A percentile compares a stretch with the other conserved stretches of the same genome.
These are phyloP conservation scores for Coemansia sp. DNA, from an alignment of 192 early-diverging fungal species.

Conservation along the genomic window DNA sequence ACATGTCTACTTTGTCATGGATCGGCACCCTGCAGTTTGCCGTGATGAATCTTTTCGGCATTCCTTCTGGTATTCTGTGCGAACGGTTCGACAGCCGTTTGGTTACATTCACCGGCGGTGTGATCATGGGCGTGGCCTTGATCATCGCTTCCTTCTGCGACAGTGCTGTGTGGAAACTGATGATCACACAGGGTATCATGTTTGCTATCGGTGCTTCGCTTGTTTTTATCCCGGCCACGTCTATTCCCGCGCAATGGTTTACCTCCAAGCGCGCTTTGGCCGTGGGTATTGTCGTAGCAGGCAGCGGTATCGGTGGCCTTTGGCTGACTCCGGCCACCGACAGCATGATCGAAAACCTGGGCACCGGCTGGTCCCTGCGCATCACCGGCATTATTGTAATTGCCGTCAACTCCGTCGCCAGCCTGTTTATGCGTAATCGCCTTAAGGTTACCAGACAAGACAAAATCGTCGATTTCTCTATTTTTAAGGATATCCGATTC, in stretches of 20 bases:
- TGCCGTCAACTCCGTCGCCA: slow-evolving; percentile 13
- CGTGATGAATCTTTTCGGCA: slow-evolving; percentile 32
- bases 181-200: slow-evolving; percentile 70
- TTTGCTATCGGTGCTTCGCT: slow-evolving; percentile 68
- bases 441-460: slow-evolving; percentile 10
- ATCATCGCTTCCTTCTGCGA: slow-evolving; percentile 33
- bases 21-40: slow-evolving; percentile 39
- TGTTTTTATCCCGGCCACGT: slow-evolving; percentile 64
- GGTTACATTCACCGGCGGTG: slow-evolving; percentile 11
- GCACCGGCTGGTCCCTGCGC: slow-evolving; percentile 64
- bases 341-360: slow-evolving; percentile 55
- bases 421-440: slow-evolving; percentile 24
- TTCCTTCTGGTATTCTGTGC: slow-evolving; percentile 21
- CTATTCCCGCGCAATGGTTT: slow-evolving; percentile 70
- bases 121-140: slow-evolving; percentile 16
- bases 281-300: slow-evolving; percentile 68
- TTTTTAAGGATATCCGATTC: slow-evolving; percentile 18
- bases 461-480: slow-evolving; percentile 21
- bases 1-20: slow-evolving; percentile 30
- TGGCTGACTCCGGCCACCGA: slow-evolving; percentile 58
- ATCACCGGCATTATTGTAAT: slow-evolving; percentile 60
- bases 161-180: slow-evolving; percentile 59
- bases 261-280: slow-evolving; percentile 62
- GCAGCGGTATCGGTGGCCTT: slow-evolving; percentile 71
- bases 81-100: slow-evolving; percentile 27